A percentile compares a stretch with the other conserved stretches of the same genome.
Evolutionary conservation across 768 basidiomycete genomes (phyloP).

Genomic region (Lentinula lateritia): DNA sequence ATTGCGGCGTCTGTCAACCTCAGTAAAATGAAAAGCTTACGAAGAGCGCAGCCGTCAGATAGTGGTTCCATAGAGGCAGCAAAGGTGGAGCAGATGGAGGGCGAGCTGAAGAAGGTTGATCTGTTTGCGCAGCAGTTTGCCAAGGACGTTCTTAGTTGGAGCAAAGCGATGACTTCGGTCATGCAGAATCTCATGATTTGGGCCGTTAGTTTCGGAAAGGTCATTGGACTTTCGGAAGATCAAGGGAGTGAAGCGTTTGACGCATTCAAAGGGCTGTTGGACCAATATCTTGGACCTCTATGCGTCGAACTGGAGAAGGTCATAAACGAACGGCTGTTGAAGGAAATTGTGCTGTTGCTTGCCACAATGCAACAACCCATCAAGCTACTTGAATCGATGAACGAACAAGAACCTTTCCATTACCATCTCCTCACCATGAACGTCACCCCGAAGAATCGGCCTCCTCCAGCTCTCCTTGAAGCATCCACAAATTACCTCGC

Average conservation of each 20-base stretch:
- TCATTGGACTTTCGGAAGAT: slow-evolving; percentile 53
- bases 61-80: slow-evolving; percentile 22
- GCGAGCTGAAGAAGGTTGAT: slow-evolving; percentile 51
- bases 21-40: slow-evolving; percentile 53
- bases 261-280: slow-evolving; percentile 58
- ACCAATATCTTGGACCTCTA: slow-evolving; percentile 46
- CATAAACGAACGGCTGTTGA: slow-evolving; percentile 49
- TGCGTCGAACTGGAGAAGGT: slow-evolving; percentile 46
- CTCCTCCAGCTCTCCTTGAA: slow-evolving; percentile 59
- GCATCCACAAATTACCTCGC: slow-evolving; percentile 77
- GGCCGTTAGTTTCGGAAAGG: slow-evolving; percentile 61
- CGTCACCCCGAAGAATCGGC: slow-evolving; percentile 56
- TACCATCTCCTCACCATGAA: slow-evolving; percentile 63
- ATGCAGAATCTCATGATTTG: slow-evolving; percentile 51
- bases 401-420: slow-evolving; percentile 69
- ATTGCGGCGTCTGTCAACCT: slow-evolving; percentile 55
- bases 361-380: slow-evolving; percentile 56
- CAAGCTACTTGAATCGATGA: slow-evolving; percentile 66
- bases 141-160: slow-evolving; percentile 61
- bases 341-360: slow-evolving; percentile 52
- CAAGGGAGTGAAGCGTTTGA: slow-evolving; percentile 58
- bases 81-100: slow-evolving; percentile 49
- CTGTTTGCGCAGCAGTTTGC: slow-evolving; percentile 58
- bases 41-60: neutral
- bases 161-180: slow-evolving; percentile 41